Conservation (phyloP, 768 basidiomycete genomes). For the Dioszegia hungarica region DNA sequence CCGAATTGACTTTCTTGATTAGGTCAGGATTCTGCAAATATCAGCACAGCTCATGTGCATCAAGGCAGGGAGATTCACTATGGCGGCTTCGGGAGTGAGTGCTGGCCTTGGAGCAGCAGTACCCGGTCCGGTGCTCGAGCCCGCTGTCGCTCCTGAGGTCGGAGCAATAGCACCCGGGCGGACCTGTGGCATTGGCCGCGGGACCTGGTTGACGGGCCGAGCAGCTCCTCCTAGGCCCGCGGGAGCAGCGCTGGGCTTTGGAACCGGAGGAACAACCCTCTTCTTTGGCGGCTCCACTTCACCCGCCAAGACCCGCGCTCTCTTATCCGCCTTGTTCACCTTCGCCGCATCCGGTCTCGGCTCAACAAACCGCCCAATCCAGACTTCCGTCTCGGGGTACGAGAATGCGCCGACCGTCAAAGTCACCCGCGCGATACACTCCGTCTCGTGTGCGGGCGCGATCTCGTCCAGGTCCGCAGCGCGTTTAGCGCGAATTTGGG, state of each 20-base stretch:
- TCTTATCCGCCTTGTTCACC: conserved; percentile 7
- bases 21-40: conserved; percentile 14
- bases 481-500: conserved; percentile 4
- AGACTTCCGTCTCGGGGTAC: conserved; percentile 37
- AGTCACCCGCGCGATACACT: conserved; percentile 37
- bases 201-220: too few species aligned
- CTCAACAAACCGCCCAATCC: conserved; percentile 42
- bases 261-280: neutral
- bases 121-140: too few species aligned
- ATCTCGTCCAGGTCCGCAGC: conserved; percentile 10
- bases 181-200: too few species aligned
- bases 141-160: too few species aligned
- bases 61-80: conserved; percentile 3
- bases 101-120: neutral
- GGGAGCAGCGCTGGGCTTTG: neutral
- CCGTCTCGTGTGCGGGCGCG: conserved; percentile 36
- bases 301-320: conserved; percentile 9
- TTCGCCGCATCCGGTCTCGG: conserved; percentile 17
- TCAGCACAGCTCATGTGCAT: neutral
- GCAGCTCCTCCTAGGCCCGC: too few species aligned
- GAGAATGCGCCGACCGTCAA: conserved; percentile 34
- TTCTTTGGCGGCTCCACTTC: conserved; percentile 1
- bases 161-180: neutral
- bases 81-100: neutral
- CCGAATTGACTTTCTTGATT: conserved; percentile 38